Evolutionary conservation across 2,329 filamentous ascomycete genomes (phyloP).

Genomic region (Phialophora chinensis): DNA sequence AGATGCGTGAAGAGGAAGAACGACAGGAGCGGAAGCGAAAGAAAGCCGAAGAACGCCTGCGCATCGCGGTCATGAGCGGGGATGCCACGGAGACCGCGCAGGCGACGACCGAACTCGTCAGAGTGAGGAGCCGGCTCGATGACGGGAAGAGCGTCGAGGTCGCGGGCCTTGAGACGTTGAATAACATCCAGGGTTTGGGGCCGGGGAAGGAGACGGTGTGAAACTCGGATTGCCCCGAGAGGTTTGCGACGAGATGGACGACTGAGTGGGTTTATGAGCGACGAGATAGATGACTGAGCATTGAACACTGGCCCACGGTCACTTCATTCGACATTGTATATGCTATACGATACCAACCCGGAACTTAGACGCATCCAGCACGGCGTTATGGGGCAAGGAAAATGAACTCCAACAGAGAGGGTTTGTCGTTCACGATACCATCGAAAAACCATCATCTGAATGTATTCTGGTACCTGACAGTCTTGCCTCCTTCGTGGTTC

Average conservation of each 20-base stretch:
- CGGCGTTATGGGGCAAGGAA: neutral
- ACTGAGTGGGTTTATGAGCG: neutral
- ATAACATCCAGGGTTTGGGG: constrained; percentile 23
- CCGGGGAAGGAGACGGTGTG: constrained; percentile 25
- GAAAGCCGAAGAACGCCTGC: constrained; percentile 42
- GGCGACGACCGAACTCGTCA: constrained; percentile 23
- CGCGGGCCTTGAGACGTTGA: constrained; percentile 28
- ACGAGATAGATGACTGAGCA: neutral
- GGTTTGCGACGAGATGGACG: neutral
- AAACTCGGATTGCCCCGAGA: neutral
- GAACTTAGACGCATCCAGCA: neutral
- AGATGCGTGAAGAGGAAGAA: constrained; percentile 61
- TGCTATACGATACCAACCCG: neutral
- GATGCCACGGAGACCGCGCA: constrained; percentile 41
- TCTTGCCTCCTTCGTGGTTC: neutral
- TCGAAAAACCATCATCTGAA: neutral
- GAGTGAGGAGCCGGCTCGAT: constrained; percentile 29
- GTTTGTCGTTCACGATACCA: neutral
- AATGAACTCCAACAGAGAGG: neutral
- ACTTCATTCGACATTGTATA: neutral
- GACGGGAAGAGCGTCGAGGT: constrained; percentile 26
- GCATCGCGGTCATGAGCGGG: constrained; percentile 29
- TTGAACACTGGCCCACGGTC: neutral
- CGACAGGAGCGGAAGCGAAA: constrained; percentile 51
- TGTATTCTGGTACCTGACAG: neutral